Evolutionary conservation across 176 grass and related monocot genomes (phyloP).

Genomic region (Lolium multiflorum): DNA sequence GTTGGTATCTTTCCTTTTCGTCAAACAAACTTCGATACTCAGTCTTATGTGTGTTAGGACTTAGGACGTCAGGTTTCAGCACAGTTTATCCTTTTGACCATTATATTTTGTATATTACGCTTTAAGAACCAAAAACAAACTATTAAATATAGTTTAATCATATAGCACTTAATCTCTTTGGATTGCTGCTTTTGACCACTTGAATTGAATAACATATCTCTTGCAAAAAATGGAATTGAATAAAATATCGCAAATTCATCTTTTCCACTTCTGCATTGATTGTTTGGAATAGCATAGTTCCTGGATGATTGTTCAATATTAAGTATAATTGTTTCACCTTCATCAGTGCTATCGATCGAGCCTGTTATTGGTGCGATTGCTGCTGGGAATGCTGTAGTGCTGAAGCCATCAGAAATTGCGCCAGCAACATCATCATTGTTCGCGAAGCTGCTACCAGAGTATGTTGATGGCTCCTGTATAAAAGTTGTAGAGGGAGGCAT

Average conservation of each 20-base stretch:
- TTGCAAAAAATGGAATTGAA: too few species aligned
- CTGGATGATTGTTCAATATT: neutral
- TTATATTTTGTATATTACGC: neutral
- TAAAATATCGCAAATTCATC: neutral
- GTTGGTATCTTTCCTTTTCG: constrained; percentile 34
- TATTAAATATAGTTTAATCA: neutral
- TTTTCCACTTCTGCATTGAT: neutral
- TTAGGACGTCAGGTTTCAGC: neutral
- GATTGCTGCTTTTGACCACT: neutral
- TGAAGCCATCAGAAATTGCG: constrained; percentile 92
- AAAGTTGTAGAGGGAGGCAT: constrained; percentile 86
- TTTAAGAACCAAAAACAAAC: neutral
- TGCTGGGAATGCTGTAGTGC: constrained; percentile 79
- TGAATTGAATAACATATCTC: too few species aligned
- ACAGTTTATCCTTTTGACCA: neutral
- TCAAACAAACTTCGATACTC: neutral
- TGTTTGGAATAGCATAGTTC: constrained; percentile 22
- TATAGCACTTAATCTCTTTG: neutral
- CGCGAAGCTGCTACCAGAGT: constrained; percentile 78
- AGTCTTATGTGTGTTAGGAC: neutral
- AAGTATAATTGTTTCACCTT: neutral
- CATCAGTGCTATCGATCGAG: constrained; percentile 79
- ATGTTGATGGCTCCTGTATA: constrained; percentile 82
- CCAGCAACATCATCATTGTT: constrained; percentile 81
- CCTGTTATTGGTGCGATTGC: constrained; percentile 92